Base-by-base conservation (phyloP, 2,329 filamentous ascomycete genomes). In the Colletotrichum costaricense region DNA sequence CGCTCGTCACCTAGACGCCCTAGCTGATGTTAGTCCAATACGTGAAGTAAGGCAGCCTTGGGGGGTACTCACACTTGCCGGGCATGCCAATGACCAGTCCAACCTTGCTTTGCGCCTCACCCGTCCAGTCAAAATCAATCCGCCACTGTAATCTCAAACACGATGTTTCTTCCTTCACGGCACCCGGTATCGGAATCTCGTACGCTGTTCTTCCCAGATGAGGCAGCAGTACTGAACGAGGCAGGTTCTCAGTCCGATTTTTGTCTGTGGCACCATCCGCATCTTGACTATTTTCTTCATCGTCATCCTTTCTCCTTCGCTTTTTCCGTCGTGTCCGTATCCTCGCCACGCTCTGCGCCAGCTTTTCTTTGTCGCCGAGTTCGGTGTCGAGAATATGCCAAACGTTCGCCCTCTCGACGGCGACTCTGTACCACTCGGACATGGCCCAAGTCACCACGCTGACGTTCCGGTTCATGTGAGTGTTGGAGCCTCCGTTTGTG, bases 41-140 rank as follows among this genome's bases (percentile, higher is more conserved):
- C 22, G 3, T 28, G 7, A 28, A 12, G 1, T 5, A 26, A 5
- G 22, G 35, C 46, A n/a, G 19, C 4, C 19, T 38, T 35, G 30
- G 30, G 46, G 38, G 46, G 35, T 22, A 88, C 91, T 88, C 81
- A 94, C 92, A 94, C 78, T 88, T 89, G 8, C 84, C 85, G 0
- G 92, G 92, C 54, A 91, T 83, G 5, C 88, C 88, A 2, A 90
- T 83, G 74, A 89, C 79, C 12, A 92, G 84, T 5, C 82, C 83
- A 19, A 94, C 81, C 57, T 84, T 84, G 76, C 88, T 93, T 77
- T 88, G 87, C 5, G 91, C 92, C 78, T 94, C 93, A 6, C 93
- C 93, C 0, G 92, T 92, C 92, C 92, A 94, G 80, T 94, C 92
- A 77, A 94, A 93, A 2, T 82, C 81, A 56, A 93, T 90, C 59